Conservation (phyloP, 169 alveolate species). For the Plasmodium ovale region DNA sequence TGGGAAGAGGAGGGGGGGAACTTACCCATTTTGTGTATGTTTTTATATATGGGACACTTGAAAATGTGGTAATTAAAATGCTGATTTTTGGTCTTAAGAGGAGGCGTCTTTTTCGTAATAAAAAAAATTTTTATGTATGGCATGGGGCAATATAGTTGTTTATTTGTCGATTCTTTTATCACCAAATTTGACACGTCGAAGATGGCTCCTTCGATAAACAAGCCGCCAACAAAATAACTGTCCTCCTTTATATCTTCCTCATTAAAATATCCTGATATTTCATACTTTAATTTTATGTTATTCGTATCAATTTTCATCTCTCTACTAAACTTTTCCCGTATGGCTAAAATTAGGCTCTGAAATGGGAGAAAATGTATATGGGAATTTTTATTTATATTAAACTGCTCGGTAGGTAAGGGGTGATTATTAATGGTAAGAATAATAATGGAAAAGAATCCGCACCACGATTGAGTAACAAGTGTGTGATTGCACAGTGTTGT, state of each 20-base stretch:
- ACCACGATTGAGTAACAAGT: too few relatives aligned
- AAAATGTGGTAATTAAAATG: conserved; percentile 22
- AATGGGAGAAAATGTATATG: not conserved
- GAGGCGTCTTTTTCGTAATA: conserved; percentile 22
- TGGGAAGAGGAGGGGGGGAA: not conserved
- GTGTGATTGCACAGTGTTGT: not conserved
- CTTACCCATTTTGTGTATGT: conserved; percentile 62
- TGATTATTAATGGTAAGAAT: too few relatives aligned
- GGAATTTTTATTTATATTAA: not conserved
- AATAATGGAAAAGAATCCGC: too few relatives aligned
- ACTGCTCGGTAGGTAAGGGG: too few relatives aligned
- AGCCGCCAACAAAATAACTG: conserved; percentile 52
- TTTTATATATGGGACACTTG: conserved; percentile 69
- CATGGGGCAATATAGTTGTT: conserved; percentile 57
- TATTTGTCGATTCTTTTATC: conserved; percentile 50
- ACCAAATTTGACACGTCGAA: conserved; percentile 47
- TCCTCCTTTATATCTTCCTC: conserved; percentile 66
- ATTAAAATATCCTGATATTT: conserved; percentile 34
- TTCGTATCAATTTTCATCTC: conserved; percentile 51
- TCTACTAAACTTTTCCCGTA: conserved; percentile 34
- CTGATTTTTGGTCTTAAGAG: not conserved
- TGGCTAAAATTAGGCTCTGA: conserved; percentile 62
- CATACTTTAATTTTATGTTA: conserved; percentile 47
- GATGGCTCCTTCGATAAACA: conserved; percentile 60
- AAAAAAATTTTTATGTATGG: conserved; percentile 53